phyloP scores from a whole-genome alignment of 345 rosid genomes.

The Durio zibethinus region DNA sequence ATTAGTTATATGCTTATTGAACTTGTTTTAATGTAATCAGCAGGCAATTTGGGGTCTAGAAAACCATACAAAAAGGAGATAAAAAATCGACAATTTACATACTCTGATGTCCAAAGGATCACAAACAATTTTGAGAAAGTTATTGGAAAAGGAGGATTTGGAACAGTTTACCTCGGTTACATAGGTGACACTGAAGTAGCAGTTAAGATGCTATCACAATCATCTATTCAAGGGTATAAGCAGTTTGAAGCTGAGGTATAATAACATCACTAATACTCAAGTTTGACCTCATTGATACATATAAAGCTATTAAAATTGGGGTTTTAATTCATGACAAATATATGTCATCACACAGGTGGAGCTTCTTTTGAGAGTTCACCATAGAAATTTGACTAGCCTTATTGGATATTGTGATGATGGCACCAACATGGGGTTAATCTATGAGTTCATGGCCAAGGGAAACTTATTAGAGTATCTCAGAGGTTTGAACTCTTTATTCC shows the following conservation, averaged over 20 bases:
- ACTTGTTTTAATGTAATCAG: not conserved
- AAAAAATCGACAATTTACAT: slow-evolving; percentile 28
- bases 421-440: slow-evolving; percentile 34
- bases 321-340: not conserved
- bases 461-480: slow-evolving; percentile 28
- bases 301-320: not conserved
- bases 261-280: not conserved
- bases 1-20: not conserved
- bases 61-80: not conserved
- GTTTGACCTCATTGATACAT: not conserved
- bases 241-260: slow-evolving; percentile 46
- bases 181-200: slow-evolving; percentile 35
- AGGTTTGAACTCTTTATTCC: not conserved
- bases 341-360: slow-evolving; percentile 26
- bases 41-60: not conserved
- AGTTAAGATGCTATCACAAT: slow-evolving; percentile 40
- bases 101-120: slow-evolving; percentile 30
- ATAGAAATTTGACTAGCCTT: slow-evolving; percentile 34
- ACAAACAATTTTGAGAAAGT: slow-evolving; percentile 37
- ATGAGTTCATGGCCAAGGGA: slow-evolving; percentile 44
- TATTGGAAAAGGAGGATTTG: slow-evolving; percentile 48
- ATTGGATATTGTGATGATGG: slow-evolving; percentile 44
- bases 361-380: slow-evolving; percentile 41
- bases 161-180: slow-evolving; percentile 41
- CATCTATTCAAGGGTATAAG: slow-evolving; percentile 45